Evolutionary conservation across 2,329 filamentous ascomycete species (phyloP).

Genomic region (Cyphellophora attinorum): DNA sequence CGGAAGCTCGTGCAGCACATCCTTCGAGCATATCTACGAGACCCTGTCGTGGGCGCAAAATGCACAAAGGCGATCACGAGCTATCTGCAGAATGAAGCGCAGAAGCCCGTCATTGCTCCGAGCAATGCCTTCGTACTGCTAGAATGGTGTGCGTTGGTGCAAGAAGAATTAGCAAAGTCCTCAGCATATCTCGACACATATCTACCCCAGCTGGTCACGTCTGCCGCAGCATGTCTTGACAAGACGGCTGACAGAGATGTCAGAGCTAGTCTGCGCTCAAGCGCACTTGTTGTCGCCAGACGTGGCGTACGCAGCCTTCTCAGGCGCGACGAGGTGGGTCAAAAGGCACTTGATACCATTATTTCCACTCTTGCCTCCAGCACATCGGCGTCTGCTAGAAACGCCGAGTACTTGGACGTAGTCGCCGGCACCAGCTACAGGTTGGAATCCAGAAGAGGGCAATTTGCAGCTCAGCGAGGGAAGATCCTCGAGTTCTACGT

Average conservation of each 20-base stretch:
- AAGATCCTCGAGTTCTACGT: conserved; percentile 74
- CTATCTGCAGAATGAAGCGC: conserved; percentile 60
- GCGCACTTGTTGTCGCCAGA: conserved; percentile 67
- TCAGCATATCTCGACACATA: conserved; percentile 47
- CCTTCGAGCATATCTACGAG: conserved; percentile 57
- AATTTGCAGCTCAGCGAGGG: conserved; percentile 57
- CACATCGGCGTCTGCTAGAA: conserved; percentile 52
- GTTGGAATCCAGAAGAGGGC: conserved; percentile 51
- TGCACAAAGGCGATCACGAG: conserved; percentile 41
- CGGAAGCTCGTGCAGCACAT: conserved; percentile 75
- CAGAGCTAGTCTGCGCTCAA: conserved; percentile 57
- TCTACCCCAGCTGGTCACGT: conserved; percentile 52
- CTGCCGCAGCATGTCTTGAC: conserved; percentile 66
- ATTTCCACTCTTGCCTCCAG: conserved; percentile 63
- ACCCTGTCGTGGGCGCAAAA: conserved; percentile 37
- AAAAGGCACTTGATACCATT: conserved; percentile 52
- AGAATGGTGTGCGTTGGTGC: conserved; percentile 77
- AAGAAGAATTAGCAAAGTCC: conserved; percentile 58
- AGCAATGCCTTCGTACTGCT: conserved; percentile 78
- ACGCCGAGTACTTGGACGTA: conserved; percentile 71
- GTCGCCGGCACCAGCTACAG: conserved; percentile 79
- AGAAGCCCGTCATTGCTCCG: conserved; percentile 67
- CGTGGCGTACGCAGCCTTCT: conserved; percentile 71
- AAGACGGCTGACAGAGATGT: conserved; percentile 60
- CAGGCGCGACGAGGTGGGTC: conserved; percentile 45